These are phyloP conservation scores for Meredithiella fracta DNA, from an alignment of 2,329 filamentous ascomycete genomes.

Conservation along the genomic window DNA sequence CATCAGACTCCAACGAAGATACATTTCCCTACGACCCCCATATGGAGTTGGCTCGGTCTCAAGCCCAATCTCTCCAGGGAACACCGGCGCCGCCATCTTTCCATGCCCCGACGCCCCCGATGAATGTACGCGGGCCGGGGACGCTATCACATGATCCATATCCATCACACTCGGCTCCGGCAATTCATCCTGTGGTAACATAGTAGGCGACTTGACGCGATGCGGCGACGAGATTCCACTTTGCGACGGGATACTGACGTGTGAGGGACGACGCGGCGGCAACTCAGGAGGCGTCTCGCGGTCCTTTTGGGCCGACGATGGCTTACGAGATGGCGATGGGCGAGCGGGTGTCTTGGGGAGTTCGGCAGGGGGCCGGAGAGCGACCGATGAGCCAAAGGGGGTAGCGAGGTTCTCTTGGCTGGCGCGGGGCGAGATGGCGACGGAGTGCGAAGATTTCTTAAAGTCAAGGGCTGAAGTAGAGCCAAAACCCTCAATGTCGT, in stretches of 20 bases:
- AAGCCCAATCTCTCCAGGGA: slow-evolving; percentile 10
- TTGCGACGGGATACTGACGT: not conserved
- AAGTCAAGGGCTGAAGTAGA: slow-evolving; percentile 10
- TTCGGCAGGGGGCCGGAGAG: not conserved
- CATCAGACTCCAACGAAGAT: slow-evolving; percentile 13
- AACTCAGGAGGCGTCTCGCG: not conserved
- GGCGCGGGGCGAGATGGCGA: slow-evolving; percentile 8
- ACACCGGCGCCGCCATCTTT: slow-evolving; percentile 11
- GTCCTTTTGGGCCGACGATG: not conserved
- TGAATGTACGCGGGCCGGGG: slow-evolving; percentile 1
- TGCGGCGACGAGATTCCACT: not conserved
- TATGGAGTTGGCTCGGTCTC: slow-evolving; percentile 12
- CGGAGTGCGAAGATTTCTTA: not conserved
- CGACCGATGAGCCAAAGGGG: not conserved
- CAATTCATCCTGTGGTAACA: not conserved
- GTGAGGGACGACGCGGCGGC: slow-evolving; percentile 4
- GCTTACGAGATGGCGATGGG: not conserved
- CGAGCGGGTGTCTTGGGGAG: slow-evolving; percentile 3
- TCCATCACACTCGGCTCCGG: slow-evolving; percentile 3
- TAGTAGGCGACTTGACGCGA: not conserved
- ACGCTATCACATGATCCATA: slow-evolving; percentile 3
- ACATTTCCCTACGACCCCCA: slow-evolving; percentile 12
- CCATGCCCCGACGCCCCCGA: not conserved
- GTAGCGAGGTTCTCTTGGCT: slow-evolving; percentile 9
- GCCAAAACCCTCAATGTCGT: slow-evolving; percentile 15